These are phyloP conservation scores for Pestalotiopsis fici DNA, from an alignment of 2,329 filamentous ascomycete genomes.

Conservation along the genomic window DNA sequence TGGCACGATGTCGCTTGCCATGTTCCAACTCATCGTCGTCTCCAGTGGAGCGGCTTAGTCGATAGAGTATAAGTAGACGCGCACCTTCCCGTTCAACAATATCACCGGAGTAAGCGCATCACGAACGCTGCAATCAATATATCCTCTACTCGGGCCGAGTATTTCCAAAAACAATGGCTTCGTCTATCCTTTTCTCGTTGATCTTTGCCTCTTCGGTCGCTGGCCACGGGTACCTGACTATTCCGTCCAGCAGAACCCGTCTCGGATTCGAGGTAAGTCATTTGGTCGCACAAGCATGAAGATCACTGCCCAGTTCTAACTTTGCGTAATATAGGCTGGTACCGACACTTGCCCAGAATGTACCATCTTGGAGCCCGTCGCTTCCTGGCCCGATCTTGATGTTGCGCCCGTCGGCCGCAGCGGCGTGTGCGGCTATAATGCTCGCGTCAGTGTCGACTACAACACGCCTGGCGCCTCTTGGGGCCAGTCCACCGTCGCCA, in stretches of 20 bases:
- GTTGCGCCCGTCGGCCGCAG: conserved; percentile 46
- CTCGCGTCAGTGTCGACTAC: conserved; percentile 53
- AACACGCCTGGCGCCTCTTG: conserved; percentile 46
- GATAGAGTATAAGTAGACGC: background rate
- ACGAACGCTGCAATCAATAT: background rate
- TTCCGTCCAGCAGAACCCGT: conserved; percentile 44
- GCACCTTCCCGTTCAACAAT: background rate
- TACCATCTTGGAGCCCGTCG: conserved; percentile 53
- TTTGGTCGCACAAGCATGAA: background rate
- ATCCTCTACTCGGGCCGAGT: background rate
- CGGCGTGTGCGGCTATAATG: conserved; percentile 55
- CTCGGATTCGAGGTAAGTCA: conserved; percentile 41
- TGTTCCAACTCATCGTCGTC: background rate
- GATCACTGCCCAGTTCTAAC: background rate
- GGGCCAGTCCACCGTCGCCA: conserved; percentile 42
- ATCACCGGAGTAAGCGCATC: background rate
- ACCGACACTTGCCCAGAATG: conserved; percentile 55
- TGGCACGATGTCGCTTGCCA: background rate
- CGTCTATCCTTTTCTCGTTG: conserved; percentile 6
- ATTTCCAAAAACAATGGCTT: background rate
- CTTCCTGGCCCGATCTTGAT: conserved; percentile 50
- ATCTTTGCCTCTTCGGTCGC: conserved; percentile 18
- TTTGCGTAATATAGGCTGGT: conserved; percentile 34
- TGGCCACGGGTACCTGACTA: conserved; percentile 47
- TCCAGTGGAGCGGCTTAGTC: background rate